These are phyloP conservation scores for Phytophthora colocasiae DNA, from an alignment of 352 stramenopile species.

Conservation along the genomic window DNA sequence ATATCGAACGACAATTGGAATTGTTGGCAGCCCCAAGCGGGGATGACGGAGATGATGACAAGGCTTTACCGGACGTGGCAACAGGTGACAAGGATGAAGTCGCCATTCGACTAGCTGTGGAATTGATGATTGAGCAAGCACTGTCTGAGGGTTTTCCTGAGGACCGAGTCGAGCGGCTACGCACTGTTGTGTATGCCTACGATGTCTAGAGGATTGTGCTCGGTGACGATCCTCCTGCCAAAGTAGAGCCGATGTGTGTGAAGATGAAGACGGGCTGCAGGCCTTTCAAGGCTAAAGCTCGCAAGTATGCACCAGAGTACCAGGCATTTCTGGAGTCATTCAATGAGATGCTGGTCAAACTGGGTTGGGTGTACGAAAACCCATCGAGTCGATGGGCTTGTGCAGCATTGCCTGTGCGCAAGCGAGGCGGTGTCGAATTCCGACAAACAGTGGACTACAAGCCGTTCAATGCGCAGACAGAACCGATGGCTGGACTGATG, in stretches of 20 bases:
- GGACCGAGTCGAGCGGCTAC: constrained; percentile 9
- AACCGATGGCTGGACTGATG: constrained; percentile 9
- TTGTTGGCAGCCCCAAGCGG: constrained; percentile 5
- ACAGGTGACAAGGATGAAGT: neutral
- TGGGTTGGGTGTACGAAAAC: constrained; percentile 25
- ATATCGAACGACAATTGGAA: constrained; percentile 17
- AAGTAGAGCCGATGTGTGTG: constrained; percentile 14
- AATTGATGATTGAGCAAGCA: constrained; percentile 10
- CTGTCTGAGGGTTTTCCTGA: constrained; percentile 15
- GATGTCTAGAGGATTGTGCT: constrained; percentile 16
- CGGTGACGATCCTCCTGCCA: constrained; percentile 16
- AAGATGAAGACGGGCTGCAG: constrained; percentile 8
- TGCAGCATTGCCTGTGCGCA: constrained; percentile 10
- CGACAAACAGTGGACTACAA: constrained; percentile 20
- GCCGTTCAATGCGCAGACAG: constrained; percentile 10
- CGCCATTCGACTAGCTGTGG: constrained; percentile 3
- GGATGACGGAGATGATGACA: constrained; percentile 13
- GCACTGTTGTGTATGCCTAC: constrained; percentile 6
- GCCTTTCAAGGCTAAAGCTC: constrained; percentile 8
- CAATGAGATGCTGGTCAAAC: constrained; percentile 15
- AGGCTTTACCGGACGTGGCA: constrained; percentile 3
- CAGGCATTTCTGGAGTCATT: constrained; percentile 28
- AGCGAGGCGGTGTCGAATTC: constrained; percentile 2
- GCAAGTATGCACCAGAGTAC: constrained; percentile 15
- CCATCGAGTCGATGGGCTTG: constrained; percentile 17